phyloP scores from a whole-genome alignment of 192 early-diverging fungal species.

The Backusella morwellensis region DNA sequence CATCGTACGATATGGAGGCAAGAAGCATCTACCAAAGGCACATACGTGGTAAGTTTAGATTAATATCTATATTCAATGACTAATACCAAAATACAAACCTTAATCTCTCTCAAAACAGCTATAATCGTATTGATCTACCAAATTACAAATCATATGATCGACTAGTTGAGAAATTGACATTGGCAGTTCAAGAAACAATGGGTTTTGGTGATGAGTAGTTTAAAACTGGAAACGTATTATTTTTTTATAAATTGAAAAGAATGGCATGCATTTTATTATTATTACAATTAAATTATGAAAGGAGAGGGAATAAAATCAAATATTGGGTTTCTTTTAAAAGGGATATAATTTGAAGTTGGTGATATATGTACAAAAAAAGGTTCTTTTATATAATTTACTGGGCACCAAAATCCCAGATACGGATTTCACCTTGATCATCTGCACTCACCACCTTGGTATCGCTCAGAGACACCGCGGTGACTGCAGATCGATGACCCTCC shows the following conservation, averaged over 20 bases:
- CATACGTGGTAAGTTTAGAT: constrained; percentile 78
- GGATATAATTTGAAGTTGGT: not conserved
- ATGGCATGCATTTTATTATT: not conserved
- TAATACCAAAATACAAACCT: not conserved
- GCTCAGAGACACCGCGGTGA: constrained; percentile 77
- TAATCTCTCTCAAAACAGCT: constrained; percentile 25
- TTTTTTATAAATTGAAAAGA: not conserved
- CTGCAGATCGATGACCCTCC: constrained; percentile 56
- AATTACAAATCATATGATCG: constrained; percentile 82
- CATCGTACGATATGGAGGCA: constrained; percentile 88
- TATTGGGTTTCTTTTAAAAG: not conserved
- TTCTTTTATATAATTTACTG: not conserved
- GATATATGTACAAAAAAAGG: too few relatives aligned
- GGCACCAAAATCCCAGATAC: constrained; percentile 76
- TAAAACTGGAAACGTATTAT: too few relatives aligned
- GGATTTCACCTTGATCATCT: constrained; percentile 76
- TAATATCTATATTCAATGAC: not conserved
- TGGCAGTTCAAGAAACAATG: constrained; percentile 95
- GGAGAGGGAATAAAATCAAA: constrained; percentile 1
- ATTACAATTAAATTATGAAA: not conserved
- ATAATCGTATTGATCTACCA: constrained; percentile 96
- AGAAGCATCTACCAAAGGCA: constrained; percentile 85
- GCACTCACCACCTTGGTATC: constrained; percentile 88
- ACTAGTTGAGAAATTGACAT: constrained; percentile 51
- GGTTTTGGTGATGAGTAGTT: constrained; percentile 88